phyloP scores from a whole-genome alignment of 1,284 basidiomycete species.

The Wolfiporia cocos region DNA sequence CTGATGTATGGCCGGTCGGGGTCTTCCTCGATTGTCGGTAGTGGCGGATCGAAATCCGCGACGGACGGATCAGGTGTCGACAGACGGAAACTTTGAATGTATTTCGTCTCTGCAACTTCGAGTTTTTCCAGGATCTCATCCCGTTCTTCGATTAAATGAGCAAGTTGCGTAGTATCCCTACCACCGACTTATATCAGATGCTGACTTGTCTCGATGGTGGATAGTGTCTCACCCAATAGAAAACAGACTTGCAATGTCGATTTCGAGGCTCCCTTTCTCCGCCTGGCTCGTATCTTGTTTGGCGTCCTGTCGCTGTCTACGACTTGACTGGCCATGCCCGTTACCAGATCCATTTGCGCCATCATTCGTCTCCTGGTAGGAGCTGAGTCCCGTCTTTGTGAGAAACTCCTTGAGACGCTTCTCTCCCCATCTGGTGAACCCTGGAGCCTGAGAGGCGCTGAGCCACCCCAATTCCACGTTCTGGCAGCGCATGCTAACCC shows the following conservation, averaged over 20 bases:
- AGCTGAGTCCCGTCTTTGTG: constrained; percentile 56
- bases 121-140: constrained; percentile 69
- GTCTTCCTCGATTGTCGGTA: constrained; percentile 18
- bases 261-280: constrained; percentile 43
- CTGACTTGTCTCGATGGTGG: too few species aligned
- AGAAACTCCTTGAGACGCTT: constrained; percentile 65
- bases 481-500: constrained; percentile 57
- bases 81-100: constrained; percentile 70
- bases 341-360: constrained; percentile 14
- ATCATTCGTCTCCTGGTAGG: constrained; percentile 34
- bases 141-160: constrained; percentile 62
- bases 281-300: constrained; percentile 30
- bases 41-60: constrained; percentile 29
- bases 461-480: constrained; percentile 73
- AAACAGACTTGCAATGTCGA: constrained; percentile 68
- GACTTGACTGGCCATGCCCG: constrained; percentile 19
- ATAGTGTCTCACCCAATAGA: constrained; percentile 50
- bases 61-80: constrained; percentile 58
- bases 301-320: constrained; percentile 26
- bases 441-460: constrained; percentile 49
- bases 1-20: constrained; percentile 47
- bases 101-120: constrained; percentile 72
- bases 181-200: too few species aligned
- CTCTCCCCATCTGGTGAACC: constrained; percentile 67
- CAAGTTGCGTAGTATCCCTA: constrained; percentile 65